These are phyloP conservation scores for Xylariaceae sp. DNA, from an alignment of 2,329 filamentous ascomycete species.

Conservation along the genomic window DNA sequence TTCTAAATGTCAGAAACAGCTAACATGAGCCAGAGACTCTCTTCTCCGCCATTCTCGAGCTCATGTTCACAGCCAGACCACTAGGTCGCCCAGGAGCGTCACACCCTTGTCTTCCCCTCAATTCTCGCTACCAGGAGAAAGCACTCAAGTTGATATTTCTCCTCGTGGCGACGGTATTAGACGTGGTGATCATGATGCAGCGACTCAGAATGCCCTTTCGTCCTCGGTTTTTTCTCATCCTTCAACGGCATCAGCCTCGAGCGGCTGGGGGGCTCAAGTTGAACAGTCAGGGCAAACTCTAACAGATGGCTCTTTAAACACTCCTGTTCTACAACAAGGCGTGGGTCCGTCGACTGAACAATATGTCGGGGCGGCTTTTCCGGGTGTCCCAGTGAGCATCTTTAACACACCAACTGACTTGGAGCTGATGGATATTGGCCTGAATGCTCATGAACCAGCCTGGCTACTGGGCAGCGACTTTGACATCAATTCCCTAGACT, in stretches of 20 bases:
- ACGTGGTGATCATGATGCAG: slow-evolving; percentile 15
- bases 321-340: slow-evolving; percentile 7
- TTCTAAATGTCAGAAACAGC: background rate
- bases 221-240: slow-evolving; percentile 16
- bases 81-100: slow-evolving; percentile 11
- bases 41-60: slow-evolving; percentile 27
- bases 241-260: slow-evolving; percentile 5
- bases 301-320: slow-evolving; percentile 8
- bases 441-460: slow-evolving; percentile 26
- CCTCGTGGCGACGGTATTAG: slow-evolving; percentile 6
- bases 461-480: slow-evolving; percentile 26
- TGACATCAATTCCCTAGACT: slow-evolving; percentile 24
- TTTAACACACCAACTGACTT: slow-evolving; percentile 24
- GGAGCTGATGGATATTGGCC: slow-evolving; percentile 24
- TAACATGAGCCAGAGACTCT: slow-evolving; percentile 22
- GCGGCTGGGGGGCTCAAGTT: slow-evolving; percentile 15
- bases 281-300: slow-evolving; percentile 9
- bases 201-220: slow-evolving; percentile 13
- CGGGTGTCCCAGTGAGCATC: slow-evolving; percentile 10
- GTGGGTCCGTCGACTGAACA: slow-evolving; percentile 3
- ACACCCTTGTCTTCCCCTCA: slow-evolving; percentile 18
- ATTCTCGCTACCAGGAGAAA: slow-evolving; percentile 16
- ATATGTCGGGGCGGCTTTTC: slow-evolving; percentile 13
- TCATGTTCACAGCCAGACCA: slow-evolving; percentile 11
- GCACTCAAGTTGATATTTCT: slow-evolving; percentile 6